Evolutionary conservation across 441 rosid species (phyloP), one percentile per base, ranked within the genome.

Genomic region (Biscutella laevigata): DNA sequence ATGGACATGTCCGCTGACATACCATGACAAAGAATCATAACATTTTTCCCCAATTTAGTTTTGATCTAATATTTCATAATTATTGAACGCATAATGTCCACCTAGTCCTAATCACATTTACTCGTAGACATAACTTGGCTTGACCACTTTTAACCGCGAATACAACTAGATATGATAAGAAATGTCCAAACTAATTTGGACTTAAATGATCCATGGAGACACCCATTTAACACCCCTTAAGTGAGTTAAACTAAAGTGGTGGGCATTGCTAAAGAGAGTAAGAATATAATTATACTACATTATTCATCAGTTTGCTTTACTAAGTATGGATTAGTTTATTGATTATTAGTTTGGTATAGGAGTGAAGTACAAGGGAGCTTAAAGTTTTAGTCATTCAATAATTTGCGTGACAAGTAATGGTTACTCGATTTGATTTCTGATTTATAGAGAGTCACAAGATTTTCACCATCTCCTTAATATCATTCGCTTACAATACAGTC

Each of bases 291-390:
- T n/a, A 0, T 5, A 27, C 2, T 59, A 10, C 28, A 49, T 48
- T 34, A 46, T 33, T 44, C 55, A 56, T 24, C 57, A 63, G 64
- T 42, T n/a, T 46, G 38, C 47, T 56, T 34, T 9, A 13, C 13
- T 21, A 48, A 38, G 15, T 40, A 59, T 7, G 39, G 30, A 37
- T 11, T 16, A 29, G 10, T 28, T 13, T 38, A n/a, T n/a, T n/a
- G 49, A 25, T 20, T 27, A 46, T 26, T 21, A 29, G 7, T 63
- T 66, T 39, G 27, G 13, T 56, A 64, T 55, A 51, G 4, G 71
- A 66, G 78, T 75, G 52, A 54, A 51, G 49, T 75, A 33, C 61
- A 70, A 66, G 79, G 37, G 7, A 30, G 20, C 3, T 30, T 2
- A 9, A 9, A 8, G 47, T 10, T 42, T 2, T 15, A 37, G 27